Evolutionary conservation across 768 basidiomycete genomes (phyloP), one percentile per base, ranked within the genome.

Genomic region (Pleurotus salmoneostramineus): DNA sequence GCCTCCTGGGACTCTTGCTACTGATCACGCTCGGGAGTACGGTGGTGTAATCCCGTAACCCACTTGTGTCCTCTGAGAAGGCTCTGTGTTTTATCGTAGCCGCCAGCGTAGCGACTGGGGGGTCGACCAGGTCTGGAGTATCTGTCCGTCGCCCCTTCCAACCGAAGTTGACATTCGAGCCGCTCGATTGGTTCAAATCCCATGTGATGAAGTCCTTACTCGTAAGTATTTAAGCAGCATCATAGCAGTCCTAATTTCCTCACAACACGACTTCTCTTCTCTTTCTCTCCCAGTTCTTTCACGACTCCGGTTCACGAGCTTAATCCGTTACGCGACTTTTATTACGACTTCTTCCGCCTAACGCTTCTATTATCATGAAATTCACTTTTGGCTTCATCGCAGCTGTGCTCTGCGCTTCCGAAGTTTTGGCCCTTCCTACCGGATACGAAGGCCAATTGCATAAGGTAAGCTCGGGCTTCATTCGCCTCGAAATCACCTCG

Each of bases 241-340:
- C 35, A 40, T 10, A 27, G 15, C 37, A 8, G 21, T 40, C 12
- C 7, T 21, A 6, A 1, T 40, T 42, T 47, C 51, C 45, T 44
- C 35, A 32, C 47, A 37, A 40, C 40, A 44, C 50, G 48, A 50
- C 17, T 37, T 27, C 47, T 49, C 35, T 34, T 52, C 32, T 15
- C 37, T 40, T 60, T 40, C 50, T 27, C n/a, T 51, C 56, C 59
- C 33, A 55, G 44, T 44, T 34, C 56, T 46, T 56, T 45, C 6
- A 43, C 45, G 33, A 58, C 37, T 7, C 34, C 52, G 36, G 52
- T 55, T 55, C 32, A 55, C 52, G 52, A 55, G 52, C 27, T 43
- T 55, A 42, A 55, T 55, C 40, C 40, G 52, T 55, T 55, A 42
- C 40, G 52, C 52, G 40, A 55, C 36, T 43, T 55, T 5, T 43